Evolutionary conservation across 768 basidiomycete genomes (phyloP).

Genomic region (Cyclocybe aegerita): DNA sequence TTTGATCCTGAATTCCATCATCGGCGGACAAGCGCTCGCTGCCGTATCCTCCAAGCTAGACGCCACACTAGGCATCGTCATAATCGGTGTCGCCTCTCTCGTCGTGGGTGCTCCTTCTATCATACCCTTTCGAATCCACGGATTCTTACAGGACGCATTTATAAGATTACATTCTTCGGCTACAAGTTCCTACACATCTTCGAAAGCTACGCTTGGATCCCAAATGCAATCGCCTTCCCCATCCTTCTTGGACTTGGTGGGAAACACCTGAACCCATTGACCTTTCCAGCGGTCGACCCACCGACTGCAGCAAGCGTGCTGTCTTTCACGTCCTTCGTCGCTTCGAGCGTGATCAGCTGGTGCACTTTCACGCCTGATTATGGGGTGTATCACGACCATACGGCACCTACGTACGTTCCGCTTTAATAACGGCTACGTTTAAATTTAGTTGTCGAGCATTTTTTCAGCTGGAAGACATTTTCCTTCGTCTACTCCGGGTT

Average conservation of each 20-base stretch:
- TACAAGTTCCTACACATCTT: constrained; percentile 55
- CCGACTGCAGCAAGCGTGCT: constrained; percentile 28
- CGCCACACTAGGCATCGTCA: constrained; percentile 38
- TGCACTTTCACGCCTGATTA: constrained; percentile 44
- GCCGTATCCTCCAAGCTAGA: constrained; percentile 44
- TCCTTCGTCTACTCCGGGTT: constrained; percentile 66
- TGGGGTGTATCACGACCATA: constrained; percentile 39
- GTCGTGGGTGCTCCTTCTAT: constrained; percentile 24
- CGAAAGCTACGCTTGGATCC: constrained; percentile 69
- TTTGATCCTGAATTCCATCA: constrained; percentile 64
- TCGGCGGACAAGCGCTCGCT: constrained; percentile 67
- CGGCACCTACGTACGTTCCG: constrained; percentile 26
- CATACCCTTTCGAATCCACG: background rate
- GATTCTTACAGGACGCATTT: background rate
- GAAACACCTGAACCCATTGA: constrained; percentile 47
- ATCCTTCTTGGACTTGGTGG: constrained; percentile 66
- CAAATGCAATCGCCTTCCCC: constrained; percentile 60
- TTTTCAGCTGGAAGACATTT: constrained; percentile 53
- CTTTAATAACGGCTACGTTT: background rate
- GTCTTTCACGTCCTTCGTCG: constrained; percentile 37
- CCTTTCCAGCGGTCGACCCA: constrained; percentile 24
- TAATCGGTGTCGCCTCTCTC: constrained; percentile 36
- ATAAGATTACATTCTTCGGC: constrained; percentile 60
- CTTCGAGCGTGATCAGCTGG: constrained; percentile 39
- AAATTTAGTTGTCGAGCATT: background rate